These are phyloP conservation scores for Waltergamsia citrina DNA, from an alignment of 2,329 filamentous ascomycete genomes.

Conservation along the genomic window DNA sequence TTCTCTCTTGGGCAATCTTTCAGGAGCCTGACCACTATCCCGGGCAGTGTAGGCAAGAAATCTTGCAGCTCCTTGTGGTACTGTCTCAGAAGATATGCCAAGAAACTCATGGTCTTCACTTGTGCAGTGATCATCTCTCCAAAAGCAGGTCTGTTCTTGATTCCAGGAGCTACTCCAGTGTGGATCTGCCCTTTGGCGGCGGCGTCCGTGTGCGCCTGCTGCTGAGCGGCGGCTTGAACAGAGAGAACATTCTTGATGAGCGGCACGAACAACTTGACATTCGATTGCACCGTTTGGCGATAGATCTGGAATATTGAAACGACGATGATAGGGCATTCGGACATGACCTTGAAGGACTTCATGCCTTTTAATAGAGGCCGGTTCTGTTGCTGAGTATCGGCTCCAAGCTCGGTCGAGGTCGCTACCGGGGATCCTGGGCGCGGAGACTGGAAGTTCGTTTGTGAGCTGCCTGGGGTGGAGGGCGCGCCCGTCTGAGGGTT, in stretches of 20 bases:
- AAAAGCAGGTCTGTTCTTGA: slow-evolving; percentile 89
- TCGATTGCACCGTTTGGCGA: slow-evolving; percentile 65
- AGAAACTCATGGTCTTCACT: slow-evolving; percentile 98
- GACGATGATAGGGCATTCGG: slow-evolving; percentile 97
- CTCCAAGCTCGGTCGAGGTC: slow-evolving; percentile 69
- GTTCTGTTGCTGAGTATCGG: slow-evolving; percentile 71
- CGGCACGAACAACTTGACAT: slow-evolving; percentile 87
- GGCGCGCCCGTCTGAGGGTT: slow-evolving; percentile 47
- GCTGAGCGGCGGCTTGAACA: slow-evolving; percentile 85
- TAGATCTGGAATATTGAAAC: slow-evolving; percentile 97
- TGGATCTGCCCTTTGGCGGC: slow-evolving; percentile 72
- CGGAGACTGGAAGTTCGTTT: slow-evolving; percentile 74
- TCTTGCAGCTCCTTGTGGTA: slow-evolving; percentile 82
- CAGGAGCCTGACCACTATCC: slow-evolving; percentile 81
- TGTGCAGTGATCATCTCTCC: slow-evolving; percentile 97
- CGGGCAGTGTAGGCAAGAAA: slow-evolving; percentile 76
- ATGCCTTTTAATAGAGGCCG: slow-evolving; percentile 83
- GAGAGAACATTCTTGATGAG: slow-evolving; percentile 85
- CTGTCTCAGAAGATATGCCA: slow-evolving; percentile 84
- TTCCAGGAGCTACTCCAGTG: slow-evolving; percentile 84
- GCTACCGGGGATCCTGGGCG: slow-evolving; percentile 83
- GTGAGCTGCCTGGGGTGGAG: slow-evolving; percentile 56
- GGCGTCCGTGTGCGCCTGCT: slow-evolving; percentile 82
- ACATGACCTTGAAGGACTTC: slow-evolving; percentile 97
- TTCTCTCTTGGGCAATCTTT: slow-evolving; percentile 94